Evolutionary conservation across 202 grass and related monocot species (phyloP).

Genomic region (Alloteropsis angusta): DNA sequence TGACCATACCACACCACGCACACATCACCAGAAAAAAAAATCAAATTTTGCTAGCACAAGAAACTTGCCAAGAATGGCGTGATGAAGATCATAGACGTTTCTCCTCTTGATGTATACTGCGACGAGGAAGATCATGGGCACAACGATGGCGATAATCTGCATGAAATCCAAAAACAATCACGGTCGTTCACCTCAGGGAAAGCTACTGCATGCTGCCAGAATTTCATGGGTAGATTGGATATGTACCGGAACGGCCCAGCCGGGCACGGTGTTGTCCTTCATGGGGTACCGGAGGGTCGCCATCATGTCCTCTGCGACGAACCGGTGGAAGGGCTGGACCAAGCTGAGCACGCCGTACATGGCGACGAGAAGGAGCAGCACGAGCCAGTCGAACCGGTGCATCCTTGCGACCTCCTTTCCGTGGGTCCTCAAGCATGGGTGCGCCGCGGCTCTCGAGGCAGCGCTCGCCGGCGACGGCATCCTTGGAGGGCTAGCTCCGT

Average conservation of each 20-base stretch:
- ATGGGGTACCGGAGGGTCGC: slow-evolving; percentile 48
- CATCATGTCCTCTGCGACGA: slow-evolving; percentile 72
- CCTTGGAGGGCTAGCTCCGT: not conserved
- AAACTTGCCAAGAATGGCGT: slow-evolving; percentile 60
- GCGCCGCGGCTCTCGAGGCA: not conserved
- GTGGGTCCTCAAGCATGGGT: slow-evolving; percentile 29
- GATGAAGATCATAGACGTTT: slow-evolving; percentile 71
- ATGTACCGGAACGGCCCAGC: slow-evolving; percentile 77
- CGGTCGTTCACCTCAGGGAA: too few species aligned
- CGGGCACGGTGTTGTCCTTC: slow-evolving; percentile 64
- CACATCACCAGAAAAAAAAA: not conserved
- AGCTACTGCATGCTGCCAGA: too few species aligned
- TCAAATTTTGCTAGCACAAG: not conserved
- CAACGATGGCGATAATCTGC: slow-evolving; percentile 40
- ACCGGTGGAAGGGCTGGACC: slow-evolving; percentile 70
- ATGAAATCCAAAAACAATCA: not conserved
- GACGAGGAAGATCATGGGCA: slow-evolving; percentile 38
- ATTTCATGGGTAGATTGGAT: not conserved
- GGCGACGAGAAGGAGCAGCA: slow-evolving; percentile 40
- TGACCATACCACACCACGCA: not conserved
- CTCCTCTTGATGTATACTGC: slow-evolving; percentile 56
- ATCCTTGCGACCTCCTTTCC: slow-evolving; percentile 31
- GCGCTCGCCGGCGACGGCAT: not conserved
- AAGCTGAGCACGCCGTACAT: slow-evolving; percentile 35
- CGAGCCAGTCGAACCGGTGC: slow-evolving; percentile 59